Base-by-base conservation (phyloP, 805 yeast species). In the Kuraishia ogatae region DNA sequence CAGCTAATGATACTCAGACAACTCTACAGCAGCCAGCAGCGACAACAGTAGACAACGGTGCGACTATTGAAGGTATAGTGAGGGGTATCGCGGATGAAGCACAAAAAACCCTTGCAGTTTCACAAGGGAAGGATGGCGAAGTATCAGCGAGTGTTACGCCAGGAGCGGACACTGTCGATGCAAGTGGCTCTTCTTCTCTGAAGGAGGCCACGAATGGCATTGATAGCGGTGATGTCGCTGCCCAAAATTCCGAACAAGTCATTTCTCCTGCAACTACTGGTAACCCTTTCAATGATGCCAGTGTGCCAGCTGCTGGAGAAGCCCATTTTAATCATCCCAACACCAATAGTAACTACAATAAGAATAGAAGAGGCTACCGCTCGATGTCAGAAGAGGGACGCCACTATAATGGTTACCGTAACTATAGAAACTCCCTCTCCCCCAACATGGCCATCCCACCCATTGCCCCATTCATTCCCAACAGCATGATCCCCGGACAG, bases 291-390 rank as follows among this genome's bases (percentile, higher is more conserved):
- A 15, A 35, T 35, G 43, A 35, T 11, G 43, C 43, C n/a, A 11
- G 43, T 7, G 43, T 8, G 43, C 43, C 17, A 8, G 4, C 43
- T 15, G 4, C 43, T 35, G 43, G 17, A 8, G 43, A 17, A 13
- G 2, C 43, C n/a, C 51, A 49, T 21, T 13, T 23, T 11, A 20
- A 22, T 17, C 51, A 23, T 22, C 54, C 28, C 13, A 26, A 39
- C 24, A 53, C 23, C 55, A 55, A 46, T 56, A 35, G 22, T 43
- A 48, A 13, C 50, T 50, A 35, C 57, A 53, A 24, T 48, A 52
- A 35, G 48, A 22, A 47, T 53, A 47, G 28, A 35, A 35, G 43
- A 17, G 17, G 43, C 13, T 35, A 35, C 43, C 43, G 43, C 17
- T 15, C 43, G 17, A 35, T 35, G 7, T 11, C 43, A 3, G 43